Base-by-base conservation (phyloP, 148 eudicot genomes). In the Gaultheria prostrata region DNA sequence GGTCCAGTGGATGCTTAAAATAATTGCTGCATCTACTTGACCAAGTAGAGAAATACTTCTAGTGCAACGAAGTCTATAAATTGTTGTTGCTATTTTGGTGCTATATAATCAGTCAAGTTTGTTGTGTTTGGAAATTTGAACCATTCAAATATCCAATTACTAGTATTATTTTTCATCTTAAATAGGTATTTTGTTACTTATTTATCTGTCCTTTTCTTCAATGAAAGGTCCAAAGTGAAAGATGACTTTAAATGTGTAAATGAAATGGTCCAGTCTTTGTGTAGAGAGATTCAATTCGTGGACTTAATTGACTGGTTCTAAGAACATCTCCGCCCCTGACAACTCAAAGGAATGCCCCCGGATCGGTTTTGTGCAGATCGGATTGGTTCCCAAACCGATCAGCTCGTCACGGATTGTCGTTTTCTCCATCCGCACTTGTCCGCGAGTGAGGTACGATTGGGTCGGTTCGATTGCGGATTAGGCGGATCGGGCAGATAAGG, bases 1-100 rank as follows among this genome's bases (percentile, higher is more conserved):
- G 33, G 71, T 26, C 33, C 35, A 24, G 28, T 65, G 17, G 71
- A 65, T 12, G 33, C 35, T 65, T 65, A 8, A 61, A 26, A 65
- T 65, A 65, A 65, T 65, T 65, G 71, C 6, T 65, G 71, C 71
- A 65, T 65, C 71, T 12, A 65, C 71, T 65, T 65, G 71, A 65
- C 71, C 7, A 11, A 6, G 70, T 63, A 1, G 15, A 26, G 70
- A 26, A 63, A 26, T 63, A 63, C 26, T 24, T 13, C 14, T 26
- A 63, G 14, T 63, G 10, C 70, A 24, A 26, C 32, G 15, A 24
- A 65, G 35, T 26, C 71, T 1, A 63, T 8, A 8, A n/a, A 24
- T 65, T 30, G 1, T 65, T 28, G 71, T 4, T 26, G 28, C 3
- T 18, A 50, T 50, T 65, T 65, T 63, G 70, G 70, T 26, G 32